These are phyloP conservation scores for Collybia nuda DNA, from an alignment of 768 basidiomycete genomes.

Conservation along the genomic window DNA sequence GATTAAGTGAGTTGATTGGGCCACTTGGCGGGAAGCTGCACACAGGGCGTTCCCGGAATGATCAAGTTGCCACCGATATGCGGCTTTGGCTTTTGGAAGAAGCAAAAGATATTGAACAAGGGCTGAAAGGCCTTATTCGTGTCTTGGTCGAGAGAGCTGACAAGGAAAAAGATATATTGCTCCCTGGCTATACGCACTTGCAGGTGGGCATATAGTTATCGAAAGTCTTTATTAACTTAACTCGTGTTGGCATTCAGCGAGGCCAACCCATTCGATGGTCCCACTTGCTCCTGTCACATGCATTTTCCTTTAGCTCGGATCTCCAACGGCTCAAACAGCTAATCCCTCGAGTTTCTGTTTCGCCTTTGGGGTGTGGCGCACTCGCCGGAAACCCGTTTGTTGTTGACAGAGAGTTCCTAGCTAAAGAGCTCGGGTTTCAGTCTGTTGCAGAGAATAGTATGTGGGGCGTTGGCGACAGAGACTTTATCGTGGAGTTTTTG, in stretches of 20 bases:
- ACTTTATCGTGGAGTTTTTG: slow-evolving; percentile 96
- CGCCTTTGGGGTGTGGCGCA: slow-evolving; percentile 92
- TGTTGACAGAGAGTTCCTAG: slow-evolving; percentile 92
- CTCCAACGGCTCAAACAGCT: slow-evolving; percentile 82
- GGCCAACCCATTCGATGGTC: slow-evolving; percentile 99
- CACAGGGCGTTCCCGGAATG: slow-evolving; percentile 95
- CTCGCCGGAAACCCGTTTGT: slow-evolving; percentile 96
- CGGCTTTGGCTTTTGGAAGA: slow-evolving; percentile 91
- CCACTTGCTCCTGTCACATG: slow-evolving; percentile 92
- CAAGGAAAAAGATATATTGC: slow-evolving; percentile 84
- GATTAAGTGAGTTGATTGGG: slow-evolving; percentile 91
- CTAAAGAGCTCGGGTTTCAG: slow-evolving; percentile 84
- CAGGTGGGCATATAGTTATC: slow-evolving; percentile 56
- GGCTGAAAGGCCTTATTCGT: slow-evolving; percentile 75
- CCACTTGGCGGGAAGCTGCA: slow-evolving; percentile 93
- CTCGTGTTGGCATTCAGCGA: slow-evolving; percentile 49
- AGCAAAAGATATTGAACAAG: slow-evolving; percentile 60
- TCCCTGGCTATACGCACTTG: slow-evolving; percentile 97
- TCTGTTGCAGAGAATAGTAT: slow-evolving; percentile 94
- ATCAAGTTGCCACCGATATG: slow-evolving; percentile 99
- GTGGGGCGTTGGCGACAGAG: slow-evolving; percentile 95
- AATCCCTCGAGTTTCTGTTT: slow-evolving; percentile 86
- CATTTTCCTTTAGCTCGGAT: slow-evolving; percentile 90
- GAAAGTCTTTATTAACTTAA: not conserved
- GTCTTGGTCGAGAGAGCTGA: slow-evolving; percentile 94